Evolutionary conservation across 164 flowering plant species (phyloP).

Genomic region (Sedum album): DNA sequence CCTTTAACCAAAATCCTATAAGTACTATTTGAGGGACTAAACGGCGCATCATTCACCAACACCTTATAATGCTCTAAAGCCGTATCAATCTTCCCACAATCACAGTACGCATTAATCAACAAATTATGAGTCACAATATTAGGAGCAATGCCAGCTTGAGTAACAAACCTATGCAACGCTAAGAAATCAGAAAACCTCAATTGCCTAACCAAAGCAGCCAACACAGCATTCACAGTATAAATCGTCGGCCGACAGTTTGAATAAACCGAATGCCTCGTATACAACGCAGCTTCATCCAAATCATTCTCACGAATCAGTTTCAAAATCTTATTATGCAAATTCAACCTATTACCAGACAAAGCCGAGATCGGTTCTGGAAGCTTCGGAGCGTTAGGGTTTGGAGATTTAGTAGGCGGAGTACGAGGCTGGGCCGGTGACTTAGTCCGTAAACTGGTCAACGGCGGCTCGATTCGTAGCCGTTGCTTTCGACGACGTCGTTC

Average conservation of each 20-base stretch:
- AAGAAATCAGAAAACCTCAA: constrained; percentile 61
- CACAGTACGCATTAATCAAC: constrained; percentile 61
- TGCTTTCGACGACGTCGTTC: constrained; percentile 87
- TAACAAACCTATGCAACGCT: constrained; percentile 69
- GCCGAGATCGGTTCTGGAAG: constrained; percentile 62
- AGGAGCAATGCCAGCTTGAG: constrained; percentile 67
- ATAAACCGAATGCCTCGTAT: constrained; percentile 79
- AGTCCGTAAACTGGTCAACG: constrained; percentile 49
- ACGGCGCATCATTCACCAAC: constrained; percentile 64
- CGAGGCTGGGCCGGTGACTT: constrained; percentile 21
- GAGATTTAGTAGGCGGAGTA: constrained; percentile 21
- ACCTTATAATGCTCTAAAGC: constrained; percentile 71
- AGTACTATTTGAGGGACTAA: constrained; percentile 64
- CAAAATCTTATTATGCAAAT: constrained; percentile 69
- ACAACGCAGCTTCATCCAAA: constrained; percentile 78
- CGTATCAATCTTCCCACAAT: constrained; percentile 56
- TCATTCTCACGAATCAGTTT: constrained; percentile 73
- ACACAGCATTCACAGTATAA: constrained; percentile 75
- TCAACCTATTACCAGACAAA: constrained; percentile 66
- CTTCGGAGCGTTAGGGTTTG: constrained; percentile 74
- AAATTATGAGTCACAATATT: constrained; percentile 70
- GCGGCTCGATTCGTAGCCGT: constrained; percentile 79
- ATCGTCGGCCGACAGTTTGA: constrained; percentile 86
- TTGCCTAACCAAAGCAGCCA: constrained; percentile 63
- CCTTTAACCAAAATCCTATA: constrained; percentile 68